Evolutionary conservation across 768 basidiomycete genomes (phyloP).

Genomic region (Lactarius psammicola): DNA sequence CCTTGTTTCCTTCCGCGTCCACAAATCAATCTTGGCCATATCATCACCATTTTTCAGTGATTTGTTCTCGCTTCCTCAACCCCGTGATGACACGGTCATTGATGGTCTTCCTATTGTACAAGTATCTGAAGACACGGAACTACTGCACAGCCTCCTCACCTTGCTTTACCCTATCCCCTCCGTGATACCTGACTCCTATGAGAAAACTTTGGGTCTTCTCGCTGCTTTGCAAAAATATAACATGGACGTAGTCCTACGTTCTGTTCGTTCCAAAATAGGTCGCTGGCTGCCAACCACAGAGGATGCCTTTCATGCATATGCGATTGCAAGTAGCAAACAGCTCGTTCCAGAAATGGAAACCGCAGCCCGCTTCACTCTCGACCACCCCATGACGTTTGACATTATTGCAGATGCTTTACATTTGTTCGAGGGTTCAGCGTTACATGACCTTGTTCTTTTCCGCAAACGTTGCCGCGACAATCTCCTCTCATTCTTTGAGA

Average conservation of each 20-base stretch:
- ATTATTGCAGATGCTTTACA: no score
- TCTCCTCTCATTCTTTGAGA: no score
- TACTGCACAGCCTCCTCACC: background rate
- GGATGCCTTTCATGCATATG: background rate
- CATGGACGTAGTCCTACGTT: conserved; percentile 13
- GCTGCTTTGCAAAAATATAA: conserved; percentile 31
- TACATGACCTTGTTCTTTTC: no score
- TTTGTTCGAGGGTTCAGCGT: no score
- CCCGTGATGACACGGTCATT: background rate
- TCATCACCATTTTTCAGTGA: conserved; percentile 4
- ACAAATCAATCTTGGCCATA: background rate
- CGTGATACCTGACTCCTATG: background rate
- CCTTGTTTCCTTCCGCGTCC: background rate
- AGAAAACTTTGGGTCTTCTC: conserved; percentile 13
- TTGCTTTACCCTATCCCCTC: background rate
- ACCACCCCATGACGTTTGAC: no score
- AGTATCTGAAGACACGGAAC: background rate
- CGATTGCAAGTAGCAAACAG: no score
- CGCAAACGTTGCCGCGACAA: no score
- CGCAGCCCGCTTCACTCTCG: no score
- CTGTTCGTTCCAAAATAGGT: background rate
- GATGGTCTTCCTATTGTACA: background rate
- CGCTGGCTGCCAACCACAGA: background rate
- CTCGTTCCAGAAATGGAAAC: no score
- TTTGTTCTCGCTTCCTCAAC: background rate